Percentiles rank a stretch among this genome's conserved stretches.
Conservation (phyloP, 352 stramenopile genomes). For the Globisporangium viniferum region DNA sequence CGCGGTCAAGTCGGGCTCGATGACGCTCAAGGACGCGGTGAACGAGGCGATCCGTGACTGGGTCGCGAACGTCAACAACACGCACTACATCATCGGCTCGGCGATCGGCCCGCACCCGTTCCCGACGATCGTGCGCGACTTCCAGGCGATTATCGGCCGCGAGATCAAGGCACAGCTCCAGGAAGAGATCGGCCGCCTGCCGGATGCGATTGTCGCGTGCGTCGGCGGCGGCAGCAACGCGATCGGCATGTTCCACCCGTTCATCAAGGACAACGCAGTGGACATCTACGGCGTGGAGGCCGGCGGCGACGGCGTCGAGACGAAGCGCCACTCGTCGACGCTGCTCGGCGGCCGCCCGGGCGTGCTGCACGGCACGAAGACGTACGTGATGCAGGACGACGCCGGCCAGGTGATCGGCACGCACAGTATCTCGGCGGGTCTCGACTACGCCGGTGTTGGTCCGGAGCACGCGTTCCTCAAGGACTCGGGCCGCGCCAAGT, state of each 20-base stretch:
- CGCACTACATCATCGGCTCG: conserved; percentile 98
- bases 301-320: conserved; percentile 92
- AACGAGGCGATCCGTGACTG: conserved; percentile 99
- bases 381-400: conserved; percentile 96
- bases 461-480: conserved; percentile 98
- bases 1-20: conserved; percentile 94
- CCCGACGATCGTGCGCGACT: conserved; percentile 98
- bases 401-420: conserved; percentile 95
- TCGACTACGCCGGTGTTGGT: conserved; percentile 98
- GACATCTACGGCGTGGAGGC: conserved; percentile 96
- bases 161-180: conserved; percentile 94
- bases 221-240: conserved; percentile 98
- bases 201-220: conserved; percentile 96
- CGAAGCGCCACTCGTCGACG: conserved; percentile 92
- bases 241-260: conserved; percentile 99
- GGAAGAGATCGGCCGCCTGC: conserved; percentile 93
- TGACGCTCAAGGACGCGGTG: conserved; percentile 98
- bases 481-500: conserved; percentile 92
- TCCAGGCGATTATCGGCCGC: conserved; percentile 95
- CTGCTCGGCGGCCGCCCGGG: conserved; percentile 92
- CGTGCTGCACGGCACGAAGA: conserved; percentile 97
- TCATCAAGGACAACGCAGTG: conserved; percentile 92
- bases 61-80: conserved; percentile 98
- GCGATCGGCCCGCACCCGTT: conserved; percentile 98
- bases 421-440: conserved; percentile 94